Evolutionary conservation across 2,329 filamentous ascomycete species (phyloP), one percentile per base, ranked within the genome.

Genomic region (Fusarium sp.): DNA sequence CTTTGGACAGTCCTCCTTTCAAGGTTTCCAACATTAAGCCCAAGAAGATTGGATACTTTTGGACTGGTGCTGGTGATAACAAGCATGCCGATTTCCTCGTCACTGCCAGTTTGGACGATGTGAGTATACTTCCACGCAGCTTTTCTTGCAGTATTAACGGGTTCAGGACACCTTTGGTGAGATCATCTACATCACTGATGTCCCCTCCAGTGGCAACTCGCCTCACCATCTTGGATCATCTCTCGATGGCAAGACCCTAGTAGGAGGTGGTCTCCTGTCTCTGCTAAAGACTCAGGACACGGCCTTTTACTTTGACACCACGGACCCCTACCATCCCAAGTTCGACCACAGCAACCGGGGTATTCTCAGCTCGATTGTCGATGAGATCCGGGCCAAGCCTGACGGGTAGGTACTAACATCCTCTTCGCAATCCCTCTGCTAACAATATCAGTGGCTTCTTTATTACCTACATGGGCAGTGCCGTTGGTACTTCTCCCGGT

Each of bases 31-130:
- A 88, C 68, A 86, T 91, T 77, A 88, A 87, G 81, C 89, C 90
- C 31, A 91, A 91, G 86, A 91, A 91, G 83, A 89, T 91, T 77
- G 90, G 89, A 0, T 91, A 91, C 80, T 91, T 91, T 81, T 91
- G 88, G 88, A 90, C 88, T 61, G 89, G 86, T 20, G 84, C 89
- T 36, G 89, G 87, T 38, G 89, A 91, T 75, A 91, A 91, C 75
- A 76, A 85, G 55, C 89, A 91, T 80, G 87, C 87, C 77, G 86
- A 91, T 72, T 91, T 91, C 79, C 79, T 91, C 49, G 87, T 87
- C 2, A 89, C 89, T 1, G 86, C 87, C 78, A 88, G 85, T 77
- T 84, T 91, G 6, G 89, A 91, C 71, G 89, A 91, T 83, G 85
- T 86, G 73, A 79, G 82, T 24, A 33, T 4, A 1, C 6, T 31